A percentile compares a stretch with the other conserved stretches of the same genome.
Evolutionary conservation across 306 rosid genomes (phyloP).

Genomic region (Dryas octopetala): DNA sequence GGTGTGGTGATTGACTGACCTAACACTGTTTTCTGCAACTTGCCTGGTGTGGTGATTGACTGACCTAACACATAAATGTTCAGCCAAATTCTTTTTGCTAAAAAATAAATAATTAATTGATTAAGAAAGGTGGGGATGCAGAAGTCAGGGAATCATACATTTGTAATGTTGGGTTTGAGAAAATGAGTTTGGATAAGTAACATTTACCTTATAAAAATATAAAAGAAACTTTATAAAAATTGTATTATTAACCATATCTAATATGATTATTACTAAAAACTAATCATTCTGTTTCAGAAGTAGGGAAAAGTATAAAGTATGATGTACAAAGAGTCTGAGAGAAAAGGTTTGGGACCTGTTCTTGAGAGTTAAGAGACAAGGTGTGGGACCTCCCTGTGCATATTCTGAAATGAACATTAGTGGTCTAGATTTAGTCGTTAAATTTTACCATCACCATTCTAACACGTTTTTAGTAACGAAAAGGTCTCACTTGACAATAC

Average conservation of each 20-base stretch:
- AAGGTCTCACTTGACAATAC: background rate
- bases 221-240: no score
- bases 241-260: no score
- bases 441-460: background rate
- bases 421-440: background rate
- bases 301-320: background rate
- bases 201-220: no score
- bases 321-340: background rate
- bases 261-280: background rate
- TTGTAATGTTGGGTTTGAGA: no score
- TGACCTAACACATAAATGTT: no score
- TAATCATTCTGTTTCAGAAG: background rate
- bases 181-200: no score
- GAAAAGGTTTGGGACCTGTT: background rate
- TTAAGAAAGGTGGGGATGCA: no score
- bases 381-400: background rate
- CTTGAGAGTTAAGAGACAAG: background rate
- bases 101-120: no score
- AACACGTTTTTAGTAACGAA: background rate
- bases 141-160: no score
- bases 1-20: no score
- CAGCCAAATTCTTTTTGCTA: no score
- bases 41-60: background rate
- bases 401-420: background rate
- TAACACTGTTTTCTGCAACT: slow-evolving; percentile 7